A percentile compares a stretch with the other conserved stretches of the same genome.
These are phyloP conservation scores for Geopyxis carbonaria DNA, from an alignment of 495 filamentous ascomycete species.

Conservation along the genomic window DNA sequence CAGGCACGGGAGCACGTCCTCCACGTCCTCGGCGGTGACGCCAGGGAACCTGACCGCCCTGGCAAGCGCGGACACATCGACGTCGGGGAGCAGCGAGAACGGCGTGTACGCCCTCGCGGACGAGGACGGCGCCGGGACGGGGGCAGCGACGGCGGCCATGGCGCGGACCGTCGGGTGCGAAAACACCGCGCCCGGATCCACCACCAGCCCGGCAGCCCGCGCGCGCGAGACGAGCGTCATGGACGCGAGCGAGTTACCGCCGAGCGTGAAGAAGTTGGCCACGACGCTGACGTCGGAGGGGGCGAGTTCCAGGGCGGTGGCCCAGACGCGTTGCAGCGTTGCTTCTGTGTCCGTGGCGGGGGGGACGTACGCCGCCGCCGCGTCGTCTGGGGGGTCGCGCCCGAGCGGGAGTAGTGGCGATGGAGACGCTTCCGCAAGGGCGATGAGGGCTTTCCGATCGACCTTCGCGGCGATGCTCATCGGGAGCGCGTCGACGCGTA, in stretches of 20 bases:
- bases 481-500: conserved; percentile 44
- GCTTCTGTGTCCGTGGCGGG: conserved; percentile 30
- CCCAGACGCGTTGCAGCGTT: conserved; percentile 33
- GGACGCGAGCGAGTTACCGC: conserved; percentile 54
- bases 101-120: not conserved
- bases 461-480: conserved; percentile 60
- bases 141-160: not conserved
- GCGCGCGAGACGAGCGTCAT: conserved; percentile 49
- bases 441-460: conserved; percentile 41
- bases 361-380: conserved; percentile 19
- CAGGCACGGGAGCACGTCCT: conserved; percentile 43
- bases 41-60: conserved; percentile 6
- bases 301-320: conserved; percentile 30
- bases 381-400: no score
- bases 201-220: conserved; percentile 32
- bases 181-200: conserved; percentile 41
- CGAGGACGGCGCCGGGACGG: not conserved
- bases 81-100: no score
- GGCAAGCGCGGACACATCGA: not conserved
- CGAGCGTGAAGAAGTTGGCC: conserved; percentile 35
- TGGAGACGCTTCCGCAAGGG: no score
- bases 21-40: conserved; percentile 26
- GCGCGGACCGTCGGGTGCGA: conserved; percentile 30
- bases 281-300: conserved; percentile 26
- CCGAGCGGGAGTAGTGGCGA: conserved; percentile 35